Base-by-base conservation (phyloP, 257 asterid genomes). In the Rehmannia glutinosa region DNA sequence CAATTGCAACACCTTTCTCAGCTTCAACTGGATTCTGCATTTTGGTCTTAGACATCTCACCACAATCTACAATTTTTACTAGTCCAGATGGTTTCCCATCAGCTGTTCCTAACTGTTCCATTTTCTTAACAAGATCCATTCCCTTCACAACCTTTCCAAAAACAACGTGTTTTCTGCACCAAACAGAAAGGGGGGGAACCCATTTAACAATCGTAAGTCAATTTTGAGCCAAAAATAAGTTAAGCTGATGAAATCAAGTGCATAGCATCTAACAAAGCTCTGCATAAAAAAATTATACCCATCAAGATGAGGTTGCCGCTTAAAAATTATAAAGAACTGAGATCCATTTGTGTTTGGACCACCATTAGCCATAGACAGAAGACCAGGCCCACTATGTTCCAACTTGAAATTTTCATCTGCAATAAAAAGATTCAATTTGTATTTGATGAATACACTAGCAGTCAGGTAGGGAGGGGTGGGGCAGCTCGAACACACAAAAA, bases 301-400 rank as follows among this genome's bases (percentile, higher is more conserved):
- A 73, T 94, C 97, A 43, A 94, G 99, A 87, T 94, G 97, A 66
- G 88, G 96, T 72, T 86, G 95, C 58, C 89, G 87, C 78, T 91
- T 89, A 77, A 94, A 91, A 66, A 47, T 74, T 68, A 94, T 88
- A 79, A 94, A 94, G 85, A 94, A 94, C 83, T 91, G 99, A 74
- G 99, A 94, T 36, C 97, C 99, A 68, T 94, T 94, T 49, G 99
- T 88, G 83, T 85, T 86, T 39, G 95, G 91, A 12, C 99, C 97
- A 51, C 90, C 76, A 83, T 94, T 94, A 67, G 99, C 99, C 99
- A 94, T 94, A n/a, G 97, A 91, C 70, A 94, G 96, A 62, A 91
- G 65, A 72, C 99, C 97, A 35, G 90, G 85, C 72, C 50, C 93
- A 5, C 68, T 75, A 56, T 94, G 99, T 38, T 77, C 82, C 73